Evolutionary conservation across 73 alveolate genomes (phyloP).

Genomic region (Blepharisma stoltei): DNA sequence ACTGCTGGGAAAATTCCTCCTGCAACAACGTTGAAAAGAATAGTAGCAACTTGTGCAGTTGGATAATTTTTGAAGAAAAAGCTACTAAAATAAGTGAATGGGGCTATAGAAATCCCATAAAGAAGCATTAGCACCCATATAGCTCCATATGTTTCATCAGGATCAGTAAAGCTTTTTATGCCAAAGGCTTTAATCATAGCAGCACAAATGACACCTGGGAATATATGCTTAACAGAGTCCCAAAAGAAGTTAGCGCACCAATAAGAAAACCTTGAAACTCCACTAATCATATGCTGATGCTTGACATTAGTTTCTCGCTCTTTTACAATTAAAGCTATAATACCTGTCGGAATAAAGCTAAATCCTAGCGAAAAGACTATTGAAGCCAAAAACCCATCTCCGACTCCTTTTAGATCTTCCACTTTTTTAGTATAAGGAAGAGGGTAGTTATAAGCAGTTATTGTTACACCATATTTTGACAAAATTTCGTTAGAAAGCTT

Average conservation of each 20-base stretch:
- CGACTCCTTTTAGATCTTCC: constrained; percentile 1
- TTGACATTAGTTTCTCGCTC: constrained; percentile 93
- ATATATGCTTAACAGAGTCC: constrained; percentile 65
- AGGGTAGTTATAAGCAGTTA: constrained; percentile 12
- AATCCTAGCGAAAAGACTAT: constrained; percentile 87
- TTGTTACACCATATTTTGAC: not conserved
- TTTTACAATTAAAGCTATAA: constrained; percentile 73
- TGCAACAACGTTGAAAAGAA: constrained; percentile 66
- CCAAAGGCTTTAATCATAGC: constrained; percentile 33
- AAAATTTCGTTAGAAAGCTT: not conserved
- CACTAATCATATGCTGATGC: constrained; percentile 88
- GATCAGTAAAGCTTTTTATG: constrained; percentile 23
- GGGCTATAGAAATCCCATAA: constrained; percentile 80
- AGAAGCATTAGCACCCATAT: constrained; percentile 65
- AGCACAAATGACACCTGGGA: constrained; percentile 59
- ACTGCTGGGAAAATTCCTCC: constrained; percentile 51
- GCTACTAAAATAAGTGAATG: constrained; percentile 83
- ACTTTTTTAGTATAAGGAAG: constrained; percentile 7
- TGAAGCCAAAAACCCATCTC: constrained; percentile 46
- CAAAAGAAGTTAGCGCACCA: constrained; percentile 77
- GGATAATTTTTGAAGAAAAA: constrained; percentile 70
- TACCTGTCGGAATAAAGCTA: constrained; percentile 90
- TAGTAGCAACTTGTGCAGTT: constrained; percentile 57
- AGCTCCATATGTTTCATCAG: constrained; percentile 47
- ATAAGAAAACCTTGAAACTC: constrained; percentile 76